These are phyloP conservation scores for Effrenium voratum DNA, from an alignment of 73 alveolate species.

Conservation along the genomic window DNA sequence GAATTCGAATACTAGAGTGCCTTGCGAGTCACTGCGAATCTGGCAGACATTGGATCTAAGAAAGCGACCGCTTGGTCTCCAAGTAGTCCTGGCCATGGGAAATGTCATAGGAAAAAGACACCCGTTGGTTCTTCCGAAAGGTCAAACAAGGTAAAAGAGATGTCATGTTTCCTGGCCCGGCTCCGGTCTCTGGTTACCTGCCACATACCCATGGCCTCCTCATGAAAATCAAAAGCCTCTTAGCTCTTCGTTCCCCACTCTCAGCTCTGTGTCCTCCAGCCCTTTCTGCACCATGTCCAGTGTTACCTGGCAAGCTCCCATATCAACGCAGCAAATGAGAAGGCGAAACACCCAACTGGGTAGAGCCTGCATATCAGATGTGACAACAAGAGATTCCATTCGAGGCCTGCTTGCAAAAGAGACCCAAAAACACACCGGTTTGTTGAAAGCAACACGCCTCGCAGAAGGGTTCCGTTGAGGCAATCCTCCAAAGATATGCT, in stretches of 20 bases:
- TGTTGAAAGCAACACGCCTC: too few relatives aligned
- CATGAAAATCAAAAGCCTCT: too few relatives aligned
- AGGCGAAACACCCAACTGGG: not conserved
- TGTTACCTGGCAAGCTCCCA: constrained; percentile 94
- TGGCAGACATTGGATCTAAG: not conserved
- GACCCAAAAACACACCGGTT: too few relatives aligned
- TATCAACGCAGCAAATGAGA: not conserved
- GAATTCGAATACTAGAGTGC: not conserved
- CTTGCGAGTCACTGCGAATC: not conserved
- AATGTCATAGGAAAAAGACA: not conserved
- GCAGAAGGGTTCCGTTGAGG: too few relatives aligned
- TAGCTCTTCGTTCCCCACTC: too few relatives aligned
- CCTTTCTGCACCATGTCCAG: constrained; percentile 96
- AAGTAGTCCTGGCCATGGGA: constrained; percentile 98
- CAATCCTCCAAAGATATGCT: too few relatives aligned
- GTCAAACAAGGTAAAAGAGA: too few relatives aligned
- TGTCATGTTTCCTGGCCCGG: too few relatives aligned
- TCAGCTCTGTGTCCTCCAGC: constrained; percentile 95
- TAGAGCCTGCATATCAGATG: not conserved
- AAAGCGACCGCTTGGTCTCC: constrained; percentile 97
- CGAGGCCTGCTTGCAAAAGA: too few relatives aligned
- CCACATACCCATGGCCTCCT: too few relatives aligned
- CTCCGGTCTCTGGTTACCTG: too few relatives aligned
- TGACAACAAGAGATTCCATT: too few relatives aligned
- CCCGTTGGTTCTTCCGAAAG: not conserved